phyloP scores from a whole-genome alignment of 2,329 filamentous ascomycete genomes.

The Hypoxylon sp. region DNA sequence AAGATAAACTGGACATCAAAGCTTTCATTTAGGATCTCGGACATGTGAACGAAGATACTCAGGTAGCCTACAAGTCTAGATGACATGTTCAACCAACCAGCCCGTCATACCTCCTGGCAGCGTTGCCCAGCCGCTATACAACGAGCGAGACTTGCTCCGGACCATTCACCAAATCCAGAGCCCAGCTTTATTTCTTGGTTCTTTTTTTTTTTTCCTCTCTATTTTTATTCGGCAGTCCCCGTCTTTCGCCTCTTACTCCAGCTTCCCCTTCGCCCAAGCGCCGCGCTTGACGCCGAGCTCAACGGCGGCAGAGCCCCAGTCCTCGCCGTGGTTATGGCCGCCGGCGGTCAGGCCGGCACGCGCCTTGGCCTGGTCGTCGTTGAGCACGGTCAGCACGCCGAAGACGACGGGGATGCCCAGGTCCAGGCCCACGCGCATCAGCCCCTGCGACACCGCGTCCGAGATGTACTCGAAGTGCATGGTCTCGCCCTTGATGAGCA shows the following conservation, averaged over 20 bases:
- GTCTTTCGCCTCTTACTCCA: conserved; percentile 57
- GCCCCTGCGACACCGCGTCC: conserved; percentile 88
- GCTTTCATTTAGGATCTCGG: conserved; percentile 15
- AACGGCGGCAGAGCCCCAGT: conserved; percentile 95
- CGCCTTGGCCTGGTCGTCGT: conserved; percentile 87
- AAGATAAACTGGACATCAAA: conserved; percentile 3
- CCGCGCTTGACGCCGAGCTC: conserved; percentile 92
- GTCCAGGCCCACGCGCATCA: conserved; percentile 96
- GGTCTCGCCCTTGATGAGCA: conserved; percentile 97
- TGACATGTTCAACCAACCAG: not conserved
- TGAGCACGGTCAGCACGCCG: conserved; percentile 90
- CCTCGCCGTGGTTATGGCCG: conserved; percentile 93
- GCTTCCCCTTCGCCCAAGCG: conserved; percentile 82
- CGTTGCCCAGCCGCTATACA: not conserved
- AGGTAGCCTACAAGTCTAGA: conserved; percentile 8
- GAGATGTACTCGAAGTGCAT: conserved; percentile 99
- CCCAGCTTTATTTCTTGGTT: not conserved
- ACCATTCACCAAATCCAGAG: not conserved
- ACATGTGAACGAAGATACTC: not conserved
- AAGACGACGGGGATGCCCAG: conserved; percentile 91
- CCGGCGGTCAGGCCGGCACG: conserved; percentile 80
- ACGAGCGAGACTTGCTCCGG: not conserved
- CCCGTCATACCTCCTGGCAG: not conserved
- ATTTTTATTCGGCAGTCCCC: conserved; percentile 7
- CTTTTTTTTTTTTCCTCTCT: conserved; percentile 2